Percentiles rank a stretch among this genome's conserved stretches.
These are phyloP conservation scores for Fusarium beomiforme DNA, from an alignment of 2,329 filamentous ascomycete genomes.

Conservation along the genomic window DNA sequence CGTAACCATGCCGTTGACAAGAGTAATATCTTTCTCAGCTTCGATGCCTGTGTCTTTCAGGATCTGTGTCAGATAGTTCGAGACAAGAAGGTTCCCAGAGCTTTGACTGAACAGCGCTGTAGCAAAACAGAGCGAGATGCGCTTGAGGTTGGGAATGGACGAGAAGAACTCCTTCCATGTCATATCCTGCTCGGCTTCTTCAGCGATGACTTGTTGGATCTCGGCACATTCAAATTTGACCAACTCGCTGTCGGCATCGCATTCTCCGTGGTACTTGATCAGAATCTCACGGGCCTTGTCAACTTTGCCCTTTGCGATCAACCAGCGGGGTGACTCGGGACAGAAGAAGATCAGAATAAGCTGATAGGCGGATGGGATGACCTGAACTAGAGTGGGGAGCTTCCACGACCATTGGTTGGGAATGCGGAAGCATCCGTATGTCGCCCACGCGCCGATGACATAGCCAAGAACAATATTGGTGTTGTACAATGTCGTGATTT, in stretches of 20 bases:
- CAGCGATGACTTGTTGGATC: slow-evolving; percentile 58
- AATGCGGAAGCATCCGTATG: slow-evolving; percentile 37
- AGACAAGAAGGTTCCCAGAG: slow-evolving; percentile 54
- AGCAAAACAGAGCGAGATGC: slow-evolving; percentile 52
- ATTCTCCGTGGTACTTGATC: slow-evolving; percentile 62
- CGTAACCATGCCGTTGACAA: slow-evolving; percentile 54
- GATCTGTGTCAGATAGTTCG: slow-evolving; percentile 53
- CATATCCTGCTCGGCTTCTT: slow-evolving; percentile 56
- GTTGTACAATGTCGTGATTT: slow-evolving; percentile 37
- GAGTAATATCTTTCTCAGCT: slow-evolving; percentile 50
- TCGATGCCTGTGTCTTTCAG: slow-evolving; percentile 53
- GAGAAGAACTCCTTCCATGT: slow-evolving; percentile 56
- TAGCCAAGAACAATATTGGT: slow-evolving; percentile 35
- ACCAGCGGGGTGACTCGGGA: slow-evolving; percentile 69
- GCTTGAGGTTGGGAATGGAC: slow-evolving; percentile 51
- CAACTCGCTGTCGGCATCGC: slow-evolving; percentile 54
- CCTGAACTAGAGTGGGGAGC: slow-evolving; percentile 61
- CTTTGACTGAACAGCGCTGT: slow-evolving; percentile 54
- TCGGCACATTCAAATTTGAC: slow-evolving; percentile 60
- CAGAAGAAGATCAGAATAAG: slow-evolving; percentile 59
- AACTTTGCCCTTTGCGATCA: slow-evolving; percentile 60
- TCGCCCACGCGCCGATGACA: slow-evolving; percentile 39
- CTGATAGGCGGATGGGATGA: slow-evolving; percentile 54
- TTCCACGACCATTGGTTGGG: slow-evolving; percentile 34
- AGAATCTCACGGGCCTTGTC: slow-evolving; percentile 62